phyloP scores from a whole-genome alignment of 257 asterid genomes.

The Capsicum baccatum region DNA sequence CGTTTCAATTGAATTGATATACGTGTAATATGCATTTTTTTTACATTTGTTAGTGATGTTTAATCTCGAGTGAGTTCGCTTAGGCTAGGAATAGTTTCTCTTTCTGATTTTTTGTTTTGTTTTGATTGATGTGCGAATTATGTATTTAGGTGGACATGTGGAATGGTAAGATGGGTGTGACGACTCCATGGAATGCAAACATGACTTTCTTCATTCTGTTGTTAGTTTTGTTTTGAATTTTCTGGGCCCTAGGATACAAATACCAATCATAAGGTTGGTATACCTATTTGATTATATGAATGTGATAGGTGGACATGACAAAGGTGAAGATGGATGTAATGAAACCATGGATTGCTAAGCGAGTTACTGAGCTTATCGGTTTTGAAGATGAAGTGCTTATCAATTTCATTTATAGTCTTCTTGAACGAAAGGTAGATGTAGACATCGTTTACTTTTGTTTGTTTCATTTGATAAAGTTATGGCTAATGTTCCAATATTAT shows the following conservation, averaged over 20 bases:
- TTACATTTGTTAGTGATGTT: not conserved
- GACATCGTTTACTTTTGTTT: not conserved
- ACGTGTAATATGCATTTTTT: not conserved
- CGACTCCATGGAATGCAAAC: conserved; percentile 17
- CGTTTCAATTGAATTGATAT: not conserved
- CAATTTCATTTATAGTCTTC: conserved; percentile 84
- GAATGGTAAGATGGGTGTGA: conserved; percentile 29
- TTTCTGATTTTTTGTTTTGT: not conserved
- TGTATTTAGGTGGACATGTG: conserved; percentile 30
- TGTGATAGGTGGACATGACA: conserved; percentile 82
- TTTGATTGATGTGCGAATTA: conserved; percentile 22
- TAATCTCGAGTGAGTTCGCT: not conserved
- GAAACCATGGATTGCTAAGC: conserved; percentile 97
- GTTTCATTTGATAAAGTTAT: not conserved
- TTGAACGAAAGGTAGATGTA: conserved; percentile 83
- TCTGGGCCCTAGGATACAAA: conserved; percentile 18
- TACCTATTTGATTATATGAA: conserved; percentile 12
- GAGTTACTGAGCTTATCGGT: conserved; percentile 96
- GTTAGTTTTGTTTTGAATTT: conserved; percentile 22
- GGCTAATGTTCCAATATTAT: not conserved
- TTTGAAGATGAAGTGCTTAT: conserved; percentile 99
- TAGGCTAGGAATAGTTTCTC: not conserved
- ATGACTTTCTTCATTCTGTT: conserved; percentile 22
- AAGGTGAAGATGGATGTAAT: conserved; percentile 92
- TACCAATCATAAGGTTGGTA: conserved; percentile 11